Conservation (phyloP, 345 rosid species). For the Passiflora organensis region DNA sequence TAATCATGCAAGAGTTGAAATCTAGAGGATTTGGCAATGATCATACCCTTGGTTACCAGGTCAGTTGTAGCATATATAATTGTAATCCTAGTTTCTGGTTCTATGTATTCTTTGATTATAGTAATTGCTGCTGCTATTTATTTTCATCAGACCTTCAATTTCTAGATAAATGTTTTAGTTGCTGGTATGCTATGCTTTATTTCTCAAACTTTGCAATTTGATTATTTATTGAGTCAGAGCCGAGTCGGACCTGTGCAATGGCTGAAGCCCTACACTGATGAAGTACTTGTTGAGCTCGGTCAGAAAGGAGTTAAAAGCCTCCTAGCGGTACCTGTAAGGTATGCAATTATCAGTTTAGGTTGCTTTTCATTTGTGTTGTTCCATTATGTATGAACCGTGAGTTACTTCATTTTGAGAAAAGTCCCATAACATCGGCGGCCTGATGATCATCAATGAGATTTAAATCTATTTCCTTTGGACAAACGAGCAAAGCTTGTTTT, state of each 20-base stretch:
- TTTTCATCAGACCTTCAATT: too few relatives aligned
- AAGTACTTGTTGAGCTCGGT: constrained; percentile 91
- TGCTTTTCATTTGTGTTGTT: background rate
- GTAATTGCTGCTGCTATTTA: background rate
- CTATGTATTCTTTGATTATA: background rate
- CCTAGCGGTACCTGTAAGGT: constrained; percentile 92
- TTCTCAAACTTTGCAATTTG: background rate
- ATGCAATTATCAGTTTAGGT: constrained; percentile 1
- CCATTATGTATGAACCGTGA: too few relatives aligned
- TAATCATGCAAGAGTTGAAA: constrained; percentile 82
- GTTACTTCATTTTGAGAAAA: too few relatives aligned
- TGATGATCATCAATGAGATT: too few relatives aligned
- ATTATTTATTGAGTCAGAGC: constrained; percentile 41
- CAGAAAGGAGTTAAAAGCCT: constrained; percentile 89
- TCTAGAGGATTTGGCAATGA: constrained; percentile 64
- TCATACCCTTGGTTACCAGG: constrained; percentile 88
- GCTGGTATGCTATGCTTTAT: too few relatives aligned
- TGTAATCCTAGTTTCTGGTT: background rate
- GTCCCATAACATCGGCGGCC: too few relatives aligned
- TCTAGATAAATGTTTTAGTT: too few relatives aligned
- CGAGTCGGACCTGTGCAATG: constrained; percentile 97
- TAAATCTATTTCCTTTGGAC: too few relatives aligned
- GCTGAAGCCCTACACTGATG: constrained; percentile 94
- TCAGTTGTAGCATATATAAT: constrained; percentile 22
- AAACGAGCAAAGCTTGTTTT: too few relatives aligned